Evolutionary conservation across 345 rosid genomes (phyloP), one percentile per base, ranked within the genome.

Genomic region (Leavenworthia alabamica): DNA sequence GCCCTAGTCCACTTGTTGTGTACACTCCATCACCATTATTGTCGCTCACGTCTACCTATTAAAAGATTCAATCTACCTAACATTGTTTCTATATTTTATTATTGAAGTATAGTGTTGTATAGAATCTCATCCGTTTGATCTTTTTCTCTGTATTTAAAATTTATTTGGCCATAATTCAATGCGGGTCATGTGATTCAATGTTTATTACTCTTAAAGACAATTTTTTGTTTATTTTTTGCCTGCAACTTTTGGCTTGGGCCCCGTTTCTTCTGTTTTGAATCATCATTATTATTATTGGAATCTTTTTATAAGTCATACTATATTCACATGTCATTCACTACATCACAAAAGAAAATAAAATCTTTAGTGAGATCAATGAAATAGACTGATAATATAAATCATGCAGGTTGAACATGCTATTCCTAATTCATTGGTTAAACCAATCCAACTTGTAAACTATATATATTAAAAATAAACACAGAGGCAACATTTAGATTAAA

Each of bases 161-260:
- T 45, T 41, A 59, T 49, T 60, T 60, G 60, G 60, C 66, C 40
- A 51, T 33, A 32, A 60, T 60, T 60, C 46, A 68, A 32, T 51
- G 66, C 6, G 39, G 64, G 60, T 60, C 73, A 68, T 68, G 67
- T 68, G 73, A 43, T 51, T 8, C 13, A 41, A 50, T 12, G 43
- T 60, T 40, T 49, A 40, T 49, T 57, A 60, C 66, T 43, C 24
- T 53, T 44, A 36, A 60, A 62, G 42, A 55, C 59, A 51, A 51
- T 16, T 9, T 43, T 53, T 60, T 35, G 15, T 39, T 46, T 39
- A 10, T 17, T 46, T 47, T 12, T 56, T 41, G 29, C 73, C 52
- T 24, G 13, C 3, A 60, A 68, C 67, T 60, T 60, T 60, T 16
- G 62, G 54, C 73, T 33, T 61, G 26, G 60, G 73, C 5, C 56